Conservation (phyloP, 139 green algal genomes). For the Pleodorina starrii region DNA sequence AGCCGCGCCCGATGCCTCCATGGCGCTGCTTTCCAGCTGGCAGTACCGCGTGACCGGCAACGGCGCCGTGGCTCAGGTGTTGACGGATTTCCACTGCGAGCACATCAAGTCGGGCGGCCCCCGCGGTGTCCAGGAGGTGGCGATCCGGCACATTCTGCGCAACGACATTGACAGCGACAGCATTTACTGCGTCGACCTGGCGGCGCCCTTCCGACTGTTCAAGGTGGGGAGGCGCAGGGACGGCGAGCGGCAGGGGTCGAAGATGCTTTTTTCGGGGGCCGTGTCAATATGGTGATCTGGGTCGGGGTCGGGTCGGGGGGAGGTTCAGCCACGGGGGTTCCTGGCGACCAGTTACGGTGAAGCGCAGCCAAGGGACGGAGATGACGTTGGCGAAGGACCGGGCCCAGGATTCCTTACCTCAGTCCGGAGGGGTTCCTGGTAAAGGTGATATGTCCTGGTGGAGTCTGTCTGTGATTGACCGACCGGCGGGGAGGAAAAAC, state of each 20-base stretch:
- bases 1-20: neutral
- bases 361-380: too few relatives aligned
- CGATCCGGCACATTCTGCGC: slow-evolving; percentile 46
- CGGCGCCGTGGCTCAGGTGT: slow-evolving; percentile 45
- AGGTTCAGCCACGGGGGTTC: too few relatives aligned
- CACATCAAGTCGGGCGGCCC: slow-evolving; percentile 38
- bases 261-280: too few relatives aligned
- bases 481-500: too few relatives aligned
- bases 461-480: too few relatives aligned
- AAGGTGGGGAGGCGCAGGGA: slow-evolving; percentile 55
- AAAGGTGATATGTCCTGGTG: too few relatives aligned
- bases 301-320: too few relatives aligned
- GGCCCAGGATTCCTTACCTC: too few relatives aligned
- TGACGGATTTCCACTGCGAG: neutral
- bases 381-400: too few relatives aligned
- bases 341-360: too few relatives aligned
- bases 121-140: slow-evolving; percentile 33
- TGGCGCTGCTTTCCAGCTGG: slow-evolving; percentile 50
- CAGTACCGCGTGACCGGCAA: slow-evolving; percentile 62
- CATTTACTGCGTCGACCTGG: slow-evolving; percentile 93
- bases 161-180: slow-evolving; percentile 78
- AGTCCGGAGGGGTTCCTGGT: too few relatives aligned
- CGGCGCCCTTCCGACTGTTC: slow-evolving; percentile 80
- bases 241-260: neutral
- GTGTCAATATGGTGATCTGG: too few relatives aligned